These are phyloP conservation scores for Xylariaceae sp. DNA, from an alignment of 2,329 filamentous ascomycete genomes.

Conservation along the genomic window DNA sequence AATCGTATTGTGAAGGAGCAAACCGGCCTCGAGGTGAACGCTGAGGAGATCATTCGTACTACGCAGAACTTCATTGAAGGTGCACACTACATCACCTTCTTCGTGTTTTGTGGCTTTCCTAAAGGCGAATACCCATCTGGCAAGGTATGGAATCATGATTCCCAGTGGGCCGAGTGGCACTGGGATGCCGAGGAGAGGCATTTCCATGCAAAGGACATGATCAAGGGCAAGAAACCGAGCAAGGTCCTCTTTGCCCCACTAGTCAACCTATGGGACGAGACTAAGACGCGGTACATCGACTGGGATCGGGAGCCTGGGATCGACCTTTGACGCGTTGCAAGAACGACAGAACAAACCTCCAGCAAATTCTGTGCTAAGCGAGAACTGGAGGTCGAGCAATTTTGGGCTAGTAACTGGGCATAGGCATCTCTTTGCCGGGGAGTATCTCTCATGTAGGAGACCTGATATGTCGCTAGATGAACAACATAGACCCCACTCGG, in stretches of 20 bases:
- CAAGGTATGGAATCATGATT: neutral
- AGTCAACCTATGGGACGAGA: conserved; percentile 1
- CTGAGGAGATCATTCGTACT: conserved; percentile 4
- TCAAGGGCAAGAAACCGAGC: neutral
- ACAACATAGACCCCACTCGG: too few species aligned
- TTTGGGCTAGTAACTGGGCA: too few species aligned
- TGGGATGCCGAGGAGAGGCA: conserved; percentile 2
- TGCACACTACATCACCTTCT: conserved; percentile 7
- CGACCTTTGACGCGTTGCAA: too few species aligned
- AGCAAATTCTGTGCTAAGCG: too few species aligned
- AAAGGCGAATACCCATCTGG: neutral
- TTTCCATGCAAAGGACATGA: neutral
- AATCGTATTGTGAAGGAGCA: conserved; percentile 6
- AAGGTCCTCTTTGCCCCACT: conserved; percentile 5
- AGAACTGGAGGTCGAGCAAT: too few species aligned
- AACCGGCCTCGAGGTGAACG: conserved; percentile 6
- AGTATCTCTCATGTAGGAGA: too few species aligned
- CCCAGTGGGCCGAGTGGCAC: conserved; percentile 5
- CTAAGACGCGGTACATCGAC: conserved; percentile 1
- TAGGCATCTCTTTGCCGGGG: too few species aligned
- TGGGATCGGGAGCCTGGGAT: conserved; percentile 5
- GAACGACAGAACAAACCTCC: too few species aligned
- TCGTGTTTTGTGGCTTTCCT: conserved; percentile 5
- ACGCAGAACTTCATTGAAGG: conserved; percentile 7
- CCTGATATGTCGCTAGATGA: too few species aligned